Evolutionary conservation across 768 basidiomycete genomes (phyloP).

Genomic region (Russula olivacea): DNA sequence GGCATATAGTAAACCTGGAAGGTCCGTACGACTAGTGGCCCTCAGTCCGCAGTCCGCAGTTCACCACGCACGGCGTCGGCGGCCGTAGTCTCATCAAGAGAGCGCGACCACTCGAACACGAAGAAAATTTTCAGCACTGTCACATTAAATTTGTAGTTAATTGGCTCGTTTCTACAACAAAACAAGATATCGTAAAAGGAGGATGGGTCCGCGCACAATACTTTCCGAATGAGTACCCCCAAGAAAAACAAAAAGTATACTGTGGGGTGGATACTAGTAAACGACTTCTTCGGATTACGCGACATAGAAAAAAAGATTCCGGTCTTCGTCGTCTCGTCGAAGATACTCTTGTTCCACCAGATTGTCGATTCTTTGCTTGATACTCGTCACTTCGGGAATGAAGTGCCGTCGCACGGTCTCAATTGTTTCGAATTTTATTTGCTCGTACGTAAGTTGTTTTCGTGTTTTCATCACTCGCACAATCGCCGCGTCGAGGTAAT

Average conservation of each 20-base stretch:
- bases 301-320: slow-evolving; percentile 70
- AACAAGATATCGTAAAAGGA: not conserved
- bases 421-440: slow-evolving; percentile 77
- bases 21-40: not conserved
- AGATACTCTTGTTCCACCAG: slow-evolving; percentile 86
- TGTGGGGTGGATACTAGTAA: not conserved
- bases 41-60: not conserved
- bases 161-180: not conserved
- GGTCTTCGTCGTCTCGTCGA: slow-evolving; percentile 66
- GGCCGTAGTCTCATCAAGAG: not conserved
- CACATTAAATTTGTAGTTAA: not conserved
- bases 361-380: slow-evolving; percentile 78
- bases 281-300: slow-evolving; percentile 40
- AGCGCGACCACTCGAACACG: not conserved
- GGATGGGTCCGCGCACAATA: not conserved
- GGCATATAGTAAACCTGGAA: not conserved
- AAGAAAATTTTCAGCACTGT: not conserved
- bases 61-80: not conserved
- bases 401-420: slow-evolving; percentile 87
- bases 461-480: slow-evolving; percentile 94
- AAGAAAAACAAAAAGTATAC: not conserved
- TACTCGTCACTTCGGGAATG: slow-evolving; percentile 72
- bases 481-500: slow-evolving; percentile 88
- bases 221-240: not conserved
- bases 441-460: slow-evolving; percentile 76